A percentile compares a stretch with the other conserved stretches of the same genome.
phyloP scores from a whole-genome alignment of 306 rosid genomes.

The Myrica gale region DNA sequence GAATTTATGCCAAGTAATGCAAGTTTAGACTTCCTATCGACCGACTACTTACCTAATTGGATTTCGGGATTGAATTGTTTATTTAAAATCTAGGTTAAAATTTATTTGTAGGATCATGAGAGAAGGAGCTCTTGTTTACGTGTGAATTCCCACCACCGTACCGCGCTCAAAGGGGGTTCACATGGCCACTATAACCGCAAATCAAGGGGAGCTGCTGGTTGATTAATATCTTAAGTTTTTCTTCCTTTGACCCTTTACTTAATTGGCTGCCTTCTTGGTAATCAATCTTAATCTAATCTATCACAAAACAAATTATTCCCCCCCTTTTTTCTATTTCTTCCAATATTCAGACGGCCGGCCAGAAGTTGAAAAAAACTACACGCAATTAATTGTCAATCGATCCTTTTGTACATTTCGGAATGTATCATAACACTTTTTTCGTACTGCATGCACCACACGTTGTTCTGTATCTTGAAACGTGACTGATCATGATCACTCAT shows the following conservation, averaged over 20 bases:
- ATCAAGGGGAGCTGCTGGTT: constrained; percentile 19
- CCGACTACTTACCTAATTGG: neutral
- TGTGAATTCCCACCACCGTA: neutral
- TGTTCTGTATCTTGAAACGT: no score
- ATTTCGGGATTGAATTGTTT: neutral
- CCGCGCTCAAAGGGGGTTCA: neutral
- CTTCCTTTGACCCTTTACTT: neutral
- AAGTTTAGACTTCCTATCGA: neutral
- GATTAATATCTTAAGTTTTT: neutral
- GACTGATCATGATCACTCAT: no score
- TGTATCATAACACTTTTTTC: no score
- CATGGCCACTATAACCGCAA: constrained; percentile 17
- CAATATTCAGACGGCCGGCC: no score
- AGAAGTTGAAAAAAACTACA: no score
- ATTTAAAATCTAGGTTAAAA: neutral
- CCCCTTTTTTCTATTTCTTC: no score
- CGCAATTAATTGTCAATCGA: no score
- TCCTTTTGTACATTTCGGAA: no score
- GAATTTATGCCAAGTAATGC: neutral
- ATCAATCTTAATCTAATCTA: neutral
- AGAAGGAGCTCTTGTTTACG: neutral
- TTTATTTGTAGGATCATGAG: neutral
- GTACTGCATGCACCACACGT: no score
- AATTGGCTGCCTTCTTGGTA: neutral
- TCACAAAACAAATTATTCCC: neutral